Evolutionary conservation across 2,329 filamentous ascomycete genomes (phyloP).

Genomic region (Herpotrichia juniperi): DNA sequence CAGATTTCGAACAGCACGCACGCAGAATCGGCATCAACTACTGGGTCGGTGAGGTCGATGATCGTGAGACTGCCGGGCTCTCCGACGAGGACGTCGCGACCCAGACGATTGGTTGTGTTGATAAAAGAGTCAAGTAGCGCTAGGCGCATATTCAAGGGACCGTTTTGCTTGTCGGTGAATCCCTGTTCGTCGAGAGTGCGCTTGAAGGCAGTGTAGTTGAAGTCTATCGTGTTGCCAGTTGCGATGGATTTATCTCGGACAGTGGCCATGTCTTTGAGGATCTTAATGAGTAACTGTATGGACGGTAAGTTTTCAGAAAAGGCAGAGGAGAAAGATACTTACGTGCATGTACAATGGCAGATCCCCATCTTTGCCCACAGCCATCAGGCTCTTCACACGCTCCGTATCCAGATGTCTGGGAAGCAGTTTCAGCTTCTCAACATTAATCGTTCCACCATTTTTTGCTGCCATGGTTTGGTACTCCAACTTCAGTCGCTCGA

Average conservation of each 20-base stretch:
- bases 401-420: slow-evolving; percentile 21
- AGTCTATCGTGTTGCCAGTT: slow-evolving; percentile 4
- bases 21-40: slow-evolving; percentile 68
- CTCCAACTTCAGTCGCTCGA: slow-evolving; percentile 8
- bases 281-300: slow-evolving; percentile 11
- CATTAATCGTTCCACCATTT: slow-evolving; percentile 9
- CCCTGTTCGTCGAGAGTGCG: background rate
- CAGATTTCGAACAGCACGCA: slow-evolving; percentile 76
- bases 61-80: slow-evolving; percentile 64
- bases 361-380: slow-evolving; percentile 14
- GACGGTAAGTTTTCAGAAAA: background rate
- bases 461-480: slow-evolving; percentile 15
- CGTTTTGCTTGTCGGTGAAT: slow-evolving; percentile 12
- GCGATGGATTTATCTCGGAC: no score
- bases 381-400: slow-evolving; percentile 24
- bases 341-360: slow-evolving; percentile 25
- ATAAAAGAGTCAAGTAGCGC: slow-evolving; percentile 20
- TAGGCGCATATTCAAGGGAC: slow-evolving; percentile 17
- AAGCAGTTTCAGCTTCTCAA: slow-evolving; percentile 13
- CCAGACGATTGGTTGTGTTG: background rate
- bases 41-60: slow-evolving; percentile 74
- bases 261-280: slow-evolving; percentile 21
- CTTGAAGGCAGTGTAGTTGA: slow-evolving; percentile 17
- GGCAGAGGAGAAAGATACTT: slow-evolving; percentile 7
- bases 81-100: slow-evolving; percentile 10